Percentiles rank a stretch among this genome's conserved stretches.
Evolutionary conservation across 2,329 filamentous ascomycete species (phyloP).

Genomic region (Pseudogymnoascus sp.): DNA sequence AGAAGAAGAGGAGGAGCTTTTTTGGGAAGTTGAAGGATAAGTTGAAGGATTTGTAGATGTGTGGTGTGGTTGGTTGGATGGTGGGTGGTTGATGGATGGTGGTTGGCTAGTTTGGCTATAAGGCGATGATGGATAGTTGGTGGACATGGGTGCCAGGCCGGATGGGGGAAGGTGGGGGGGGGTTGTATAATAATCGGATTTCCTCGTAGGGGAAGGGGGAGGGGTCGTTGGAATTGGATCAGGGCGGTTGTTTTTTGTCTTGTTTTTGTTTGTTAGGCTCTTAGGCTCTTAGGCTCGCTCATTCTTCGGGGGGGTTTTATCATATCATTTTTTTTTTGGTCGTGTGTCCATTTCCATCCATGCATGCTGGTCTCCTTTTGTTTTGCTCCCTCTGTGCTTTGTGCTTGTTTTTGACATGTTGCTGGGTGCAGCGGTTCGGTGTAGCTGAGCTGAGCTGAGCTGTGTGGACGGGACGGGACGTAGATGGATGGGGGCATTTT

Average conservation of each 20-base stretch:
- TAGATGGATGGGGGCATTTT: too few species aligned
- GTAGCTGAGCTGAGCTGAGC: too few species aligned
- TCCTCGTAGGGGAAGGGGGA: not conserved
- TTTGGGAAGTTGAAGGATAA: constrained; percentile 44
- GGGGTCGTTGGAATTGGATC: not conserved
- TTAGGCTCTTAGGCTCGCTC: not conserved
- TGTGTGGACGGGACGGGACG: too few species aligned
- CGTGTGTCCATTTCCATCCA: too few species aligned
- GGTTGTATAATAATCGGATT: not conserved
- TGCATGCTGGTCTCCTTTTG: too few species aligned
- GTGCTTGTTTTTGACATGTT: too few species aligned
- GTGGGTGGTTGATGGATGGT: not conserved
- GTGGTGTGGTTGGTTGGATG: not conserved
- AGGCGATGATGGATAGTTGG: too few species aligned
- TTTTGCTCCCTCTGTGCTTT: too few species aligned
- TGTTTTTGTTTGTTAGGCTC: not conserved
- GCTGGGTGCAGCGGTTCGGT: too few species aligned
- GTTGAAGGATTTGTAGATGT: constrained; percentile 26
- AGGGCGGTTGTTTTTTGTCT: not conserved
- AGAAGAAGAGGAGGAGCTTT: constrained; percentile 30
- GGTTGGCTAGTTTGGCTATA: not conserved
- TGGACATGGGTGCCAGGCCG: too few species aligned
- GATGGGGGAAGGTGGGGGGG: not conserved
- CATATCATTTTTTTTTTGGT: too few species aligned
- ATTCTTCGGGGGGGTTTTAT: too few species aligned